phyloP scores from a whole-genome alignment of 2,329 filamentous ascomycete genomes.

The Aschersonia sp. region DNA sequence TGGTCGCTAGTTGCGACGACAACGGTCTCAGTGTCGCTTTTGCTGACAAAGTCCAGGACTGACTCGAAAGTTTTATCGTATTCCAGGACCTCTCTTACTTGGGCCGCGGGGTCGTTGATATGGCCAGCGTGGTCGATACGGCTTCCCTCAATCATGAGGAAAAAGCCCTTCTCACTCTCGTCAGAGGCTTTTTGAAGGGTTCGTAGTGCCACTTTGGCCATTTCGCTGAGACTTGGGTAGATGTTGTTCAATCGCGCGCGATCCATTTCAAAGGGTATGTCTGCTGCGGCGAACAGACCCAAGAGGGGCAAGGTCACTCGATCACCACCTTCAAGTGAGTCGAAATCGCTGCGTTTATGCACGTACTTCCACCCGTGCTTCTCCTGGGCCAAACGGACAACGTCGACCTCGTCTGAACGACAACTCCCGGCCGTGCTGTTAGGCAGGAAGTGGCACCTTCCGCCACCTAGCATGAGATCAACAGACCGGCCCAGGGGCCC shows the following conservation, averaged over 20 bases:
- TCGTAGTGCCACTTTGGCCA: slow-evolving; percentile 69
- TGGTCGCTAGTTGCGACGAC: slow-evolving; percentile 89
- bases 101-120: slow-evolving; percentile 67
- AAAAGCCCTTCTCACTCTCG: slow-evolving; percentile 83
- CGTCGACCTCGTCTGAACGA: slow-evolving; percentile 61
- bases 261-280: slow-evolving; percentile 92
- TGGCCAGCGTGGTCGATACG: slow-evolving; percentile 93
- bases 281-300: slow-evolving; percentile 66
- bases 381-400: slow-evolving; percentile 56
- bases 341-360: slow-evolving; percentile 57
- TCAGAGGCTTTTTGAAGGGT: slow-evolving; percentile 69
- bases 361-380: slow-evolving; percentile 71
- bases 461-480: slow-evolving; percentile 85
- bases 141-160: slow-evolving; percentile 96
- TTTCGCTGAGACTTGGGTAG: slow-evolving; percentile 84
- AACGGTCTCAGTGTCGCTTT: slow-evolving; percentile 58
- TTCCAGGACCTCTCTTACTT: slow-evolving; percentile 85
- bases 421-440: slow-evolving; percentile 74
- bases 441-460: slow-evolving; percentile 81
- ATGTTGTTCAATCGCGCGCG: slow-evolving; percentile 60
- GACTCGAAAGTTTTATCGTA: slow-evolving; percentile 78
- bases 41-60: slow-evolving; percentile 72
- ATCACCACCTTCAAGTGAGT: slow-evolving; percentile 52
- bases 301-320: slow-evolving; percentile 65
- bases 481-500: slow-evolving; percentile 77